These are phyloP conservation scores for Backusella sp. DNA, from an alignment of 192 early-diverging fungal species.

Conservation along the genomic window DNA sequence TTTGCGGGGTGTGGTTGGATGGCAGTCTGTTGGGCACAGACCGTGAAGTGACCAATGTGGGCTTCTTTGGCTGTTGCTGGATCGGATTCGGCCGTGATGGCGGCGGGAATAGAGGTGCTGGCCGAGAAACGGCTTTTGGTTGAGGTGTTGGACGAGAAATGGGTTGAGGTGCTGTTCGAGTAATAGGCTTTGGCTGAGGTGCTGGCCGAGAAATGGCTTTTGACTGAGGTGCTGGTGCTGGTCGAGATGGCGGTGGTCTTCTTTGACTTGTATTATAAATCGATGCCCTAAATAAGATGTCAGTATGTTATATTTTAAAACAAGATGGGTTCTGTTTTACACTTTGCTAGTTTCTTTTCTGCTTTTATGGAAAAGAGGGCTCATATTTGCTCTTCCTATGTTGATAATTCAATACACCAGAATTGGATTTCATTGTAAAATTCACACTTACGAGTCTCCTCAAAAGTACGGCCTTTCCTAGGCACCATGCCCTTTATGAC, in stretches of 20 bases:
- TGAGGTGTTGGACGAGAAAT: not conserved
- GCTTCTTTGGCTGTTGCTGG: not conserved
- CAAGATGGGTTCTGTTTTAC: not conserved
- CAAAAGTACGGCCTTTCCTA: not conserved
- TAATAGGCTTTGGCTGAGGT: not conserved
- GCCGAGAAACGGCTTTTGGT: not conserved
- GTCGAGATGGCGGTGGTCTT: not conserved
- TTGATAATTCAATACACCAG: not conserved
- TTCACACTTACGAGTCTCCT: not conserved
- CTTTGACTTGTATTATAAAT: constrained; percentile 5
- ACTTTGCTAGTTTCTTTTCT: constrained; percentile 9
- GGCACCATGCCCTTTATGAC: constrained; percentile 5
- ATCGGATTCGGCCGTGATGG: no score
- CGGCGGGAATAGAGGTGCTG: not conserved
- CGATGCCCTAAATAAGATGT: not conserved
- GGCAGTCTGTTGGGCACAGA: not conserved
- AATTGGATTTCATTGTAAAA: not conserved
- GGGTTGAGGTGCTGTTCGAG: not conserved
- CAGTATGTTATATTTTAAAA: no score
- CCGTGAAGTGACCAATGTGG: not conserved
- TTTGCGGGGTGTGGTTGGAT: not conserved
- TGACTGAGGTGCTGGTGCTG: not conserved
- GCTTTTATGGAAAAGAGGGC: not conserved
- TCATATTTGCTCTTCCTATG: not conserved
- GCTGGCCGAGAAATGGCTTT: not conserved